Evolutionary conservation across 2,329 filamentous ascomycete genomes (phyloP).

Genomic region (Purpureocillium lavendulum): DNA sequence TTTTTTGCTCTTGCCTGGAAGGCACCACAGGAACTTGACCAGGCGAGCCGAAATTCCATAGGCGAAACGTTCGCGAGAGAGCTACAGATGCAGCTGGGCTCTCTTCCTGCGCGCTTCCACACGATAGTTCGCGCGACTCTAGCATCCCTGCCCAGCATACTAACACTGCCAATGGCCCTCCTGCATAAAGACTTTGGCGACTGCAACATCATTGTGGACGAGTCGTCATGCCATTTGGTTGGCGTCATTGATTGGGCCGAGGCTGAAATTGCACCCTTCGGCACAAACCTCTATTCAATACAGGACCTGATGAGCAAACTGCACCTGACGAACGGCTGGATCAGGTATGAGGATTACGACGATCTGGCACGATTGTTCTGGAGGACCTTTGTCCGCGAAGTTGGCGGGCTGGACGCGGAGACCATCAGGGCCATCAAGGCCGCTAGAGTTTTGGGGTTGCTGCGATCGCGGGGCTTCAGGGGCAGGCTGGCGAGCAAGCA

Average conservation of each 20-base stretch:
- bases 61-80: slow-evolving; percentile 18
- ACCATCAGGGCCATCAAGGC: slow-evolving; percentile 17
- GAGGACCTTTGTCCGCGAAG: slow-evolving; percentile 19
- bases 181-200: slow-evolving; percentile 27
- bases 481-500: slow-evolving; percentile 26
- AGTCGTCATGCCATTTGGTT: slow-evolving; percentile 23
- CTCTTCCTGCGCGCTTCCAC: slow-evolving; percentile 25
- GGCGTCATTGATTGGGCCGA: slow-evolving; percentile 35
- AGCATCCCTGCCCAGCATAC: slow-evolving; percentile 19
- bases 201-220: slow-evolving; percentile 31
- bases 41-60: slow-evolving; percentile 15
- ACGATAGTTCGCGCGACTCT: slow-evolving; percentile 20
- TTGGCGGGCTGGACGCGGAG: slow-evolving; percentile 17
- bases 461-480: slow-evolving; percentile 27
- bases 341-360: slow-evolving; percentile 22
- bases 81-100: slow-evolving; percentile 19
- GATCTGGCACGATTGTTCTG: slow-evolving; percentile 22
- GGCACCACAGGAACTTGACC: slow-evolving; percentile 17
- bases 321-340: slow-evolving; percentile 25
- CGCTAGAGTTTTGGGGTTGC: slow-evolving; percentile 22
- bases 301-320: slow-evolving; percentile 23
- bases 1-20: slow-evolving; percentile 32
- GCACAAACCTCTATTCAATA: slow-evolving; percentile 26
- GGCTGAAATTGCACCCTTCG: slow-evolving; percentile 29
- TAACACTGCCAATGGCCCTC: slow-evolving; percentile 30